phyloP scores from a whole-genome alignment of 208 protist species.

The Giardia duodenalis region DNA sequence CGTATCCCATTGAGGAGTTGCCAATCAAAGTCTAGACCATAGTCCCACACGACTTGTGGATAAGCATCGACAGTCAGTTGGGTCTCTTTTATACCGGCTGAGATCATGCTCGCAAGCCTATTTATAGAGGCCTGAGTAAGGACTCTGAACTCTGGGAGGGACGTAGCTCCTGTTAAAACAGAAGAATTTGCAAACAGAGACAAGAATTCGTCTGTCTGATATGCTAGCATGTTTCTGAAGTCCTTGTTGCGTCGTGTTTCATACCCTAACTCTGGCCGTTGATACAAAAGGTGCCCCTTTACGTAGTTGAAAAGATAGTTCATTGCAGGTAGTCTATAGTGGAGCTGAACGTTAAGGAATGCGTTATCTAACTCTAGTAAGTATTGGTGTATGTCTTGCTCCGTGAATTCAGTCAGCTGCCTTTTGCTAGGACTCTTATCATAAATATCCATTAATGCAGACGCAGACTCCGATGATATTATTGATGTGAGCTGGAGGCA shows the following conservation, averaged over 20 bases:
- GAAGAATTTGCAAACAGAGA: too few relatives aligned
- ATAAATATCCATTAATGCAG: background rate
- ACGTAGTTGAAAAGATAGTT: background rate
- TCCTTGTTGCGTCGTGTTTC: background rate
- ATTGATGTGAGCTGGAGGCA: background rate
- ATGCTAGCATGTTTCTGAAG: background rate
- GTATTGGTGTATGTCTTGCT: background rate
- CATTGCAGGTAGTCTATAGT: background rate
- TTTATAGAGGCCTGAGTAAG: too few relatives aligned
- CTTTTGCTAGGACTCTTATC: background rate
- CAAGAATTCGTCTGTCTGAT: too few relatives aligned
- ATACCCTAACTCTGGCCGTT: background rate
- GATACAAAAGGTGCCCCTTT: background rate
- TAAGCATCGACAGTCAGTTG: too few relatives aligned
- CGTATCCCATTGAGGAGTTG: background rate
- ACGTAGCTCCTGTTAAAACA: too few relatives aligned
- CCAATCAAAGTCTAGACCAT: too few relatives aligned
- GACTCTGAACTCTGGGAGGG: too few relatives aligned
- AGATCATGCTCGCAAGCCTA: too few relatives aligned
- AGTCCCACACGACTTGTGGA: too few relatives aligned
- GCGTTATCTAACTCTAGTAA: background rate
- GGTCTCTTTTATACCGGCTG: too few relatives aligned
- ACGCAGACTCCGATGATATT: background rate
- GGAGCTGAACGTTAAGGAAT: background rate
- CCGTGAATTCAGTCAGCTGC: background rate